phyloP scores from a whole-genome alignment of 164 flowering plant species.

The Stephania japonica region DNA sequence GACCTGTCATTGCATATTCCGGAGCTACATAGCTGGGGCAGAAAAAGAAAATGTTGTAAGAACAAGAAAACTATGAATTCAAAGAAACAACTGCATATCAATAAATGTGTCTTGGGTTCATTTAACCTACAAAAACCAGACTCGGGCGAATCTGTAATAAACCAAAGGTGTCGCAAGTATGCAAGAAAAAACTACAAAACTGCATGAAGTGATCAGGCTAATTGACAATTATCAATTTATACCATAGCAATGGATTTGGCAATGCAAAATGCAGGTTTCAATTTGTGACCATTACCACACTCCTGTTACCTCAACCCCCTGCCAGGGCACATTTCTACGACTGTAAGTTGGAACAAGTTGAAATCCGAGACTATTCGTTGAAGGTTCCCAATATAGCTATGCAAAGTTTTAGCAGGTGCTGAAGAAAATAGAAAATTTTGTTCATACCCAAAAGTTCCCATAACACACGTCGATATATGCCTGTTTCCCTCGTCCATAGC shows the following conservation, averaged over 20 bases:
- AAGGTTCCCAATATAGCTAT: neutral
- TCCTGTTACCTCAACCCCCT: too few relatives aligned
- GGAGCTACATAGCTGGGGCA: slow-evolving; percentile 71
- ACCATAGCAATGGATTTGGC: neutral
- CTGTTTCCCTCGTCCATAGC: slow-evolving; percentile 65
- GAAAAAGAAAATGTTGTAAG: neutral
- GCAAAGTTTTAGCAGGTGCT: neutral
- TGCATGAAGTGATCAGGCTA: neutral
- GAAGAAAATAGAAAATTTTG: neutral
- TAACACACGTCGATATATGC: slow-evolving; percentile 83
- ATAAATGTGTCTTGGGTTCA: too few relatives aligned
- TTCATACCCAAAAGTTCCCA: slow-evolving; percentile 94
- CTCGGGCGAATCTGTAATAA: too few relatives aligned
- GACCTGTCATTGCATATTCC: slow-evolving; percentile 98
- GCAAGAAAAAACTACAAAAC: neutral
- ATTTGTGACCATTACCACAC: neutral
- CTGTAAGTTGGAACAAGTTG: too few relatives aligned
- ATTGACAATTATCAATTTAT: too few relatives aligned
- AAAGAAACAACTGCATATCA: too few relatives aligned
- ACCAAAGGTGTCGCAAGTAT: too few relatives aligned
- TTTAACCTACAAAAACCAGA: too few relatives aligned
- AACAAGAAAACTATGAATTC: too few relatives aligned
- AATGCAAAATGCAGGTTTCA: neutral
- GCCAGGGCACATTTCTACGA: too few relatives aligned
- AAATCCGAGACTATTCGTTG: too few relatives aligned